Percentiles rank a stretch among this genome's conserved stretches.
These are phyloP conservation scores for Gastrodia elata DNA, from an alignment of 106 monocot species.

Conservation along the genomic window DNA sequence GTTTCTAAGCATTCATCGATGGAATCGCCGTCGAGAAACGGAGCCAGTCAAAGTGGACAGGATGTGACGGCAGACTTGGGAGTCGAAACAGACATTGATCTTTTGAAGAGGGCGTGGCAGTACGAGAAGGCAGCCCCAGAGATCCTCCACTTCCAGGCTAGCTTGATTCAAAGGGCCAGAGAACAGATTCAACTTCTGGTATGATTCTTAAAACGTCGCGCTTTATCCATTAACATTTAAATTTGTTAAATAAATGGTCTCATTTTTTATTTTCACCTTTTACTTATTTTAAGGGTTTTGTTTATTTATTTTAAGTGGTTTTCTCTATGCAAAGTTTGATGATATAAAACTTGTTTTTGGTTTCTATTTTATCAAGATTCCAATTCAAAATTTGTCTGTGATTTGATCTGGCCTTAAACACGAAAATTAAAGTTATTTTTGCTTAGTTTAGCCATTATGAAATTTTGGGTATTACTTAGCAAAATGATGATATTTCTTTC, in stretches of 20 bases:
- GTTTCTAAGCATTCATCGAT: too few relatives aligned
- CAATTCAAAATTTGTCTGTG: background rate
- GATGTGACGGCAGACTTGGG: slow-evolving; percentile 1
- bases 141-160: slow-evolving; percentile 57
- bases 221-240: background rate
- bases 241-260: background rate
- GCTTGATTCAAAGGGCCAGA: slow-evolving; percentile 43
- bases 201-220: background rate
- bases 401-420: too few relatives aligned
- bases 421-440: too few relatives aligned
- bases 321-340: background rate
- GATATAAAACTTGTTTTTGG: background rate
- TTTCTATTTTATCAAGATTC: background rate
- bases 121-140: slow-evolving; percentile 94
- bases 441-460: background rate
- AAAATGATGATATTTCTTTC: background rate
- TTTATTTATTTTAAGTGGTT: background rate
- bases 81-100: slow-evolving; percentile 71
- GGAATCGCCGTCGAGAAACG: background rate
- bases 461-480: background rate
- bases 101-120: slow-evolving; percentile 80
- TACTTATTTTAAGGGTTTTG: background rate
- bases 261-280: background rate
- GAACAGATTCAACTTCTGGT: slow-evolving; percentile 85
- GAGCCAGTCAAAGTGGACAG: background rate